Evolutionary conservation across 306 rosid genomes (phyloP).

Genomic region (Senna tora): DNA sequence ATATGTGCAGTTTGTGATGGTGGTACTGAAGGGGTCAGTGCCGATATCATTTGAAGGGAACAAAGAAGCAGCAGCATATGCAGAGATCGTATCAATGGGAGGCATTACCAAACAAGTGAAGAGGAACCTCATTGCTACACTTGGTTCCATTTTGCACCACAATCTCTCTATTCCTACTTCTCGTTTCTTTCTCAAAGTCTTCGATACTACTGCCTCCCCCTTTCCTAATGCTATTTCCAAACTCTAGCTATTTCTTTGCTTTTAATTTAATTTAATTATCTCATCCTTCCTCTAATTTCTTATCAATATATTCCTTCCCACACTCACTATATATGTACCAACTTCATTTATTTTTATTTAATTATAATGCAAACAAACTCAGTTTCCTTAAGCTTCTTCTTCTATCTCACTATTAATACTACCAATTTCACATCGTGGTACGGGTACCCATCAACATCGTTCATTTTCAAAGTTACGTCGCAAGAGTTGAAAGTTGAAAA

Average conservation of each 20-base stretch:
- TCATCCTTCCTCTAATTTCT: too few species aligned
- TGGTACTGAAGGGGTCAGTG: slow-evolving; percentile 78
- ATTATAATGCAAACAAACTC: too few species aligned
- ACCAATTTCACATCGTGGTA: too few species aligned
- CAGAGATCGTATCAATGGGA: slow-evolving; percentile 88
- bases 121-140: slow-evolving; percentile 67
- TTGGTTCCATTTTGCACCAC: slow-evolving; percentile 65
- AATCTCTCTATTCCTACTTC: slow-evolving; percentile 60
- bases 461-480: too few species aligned
- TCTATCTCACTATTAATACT: too few species aligned
- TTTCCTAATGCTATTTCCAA: slow-evolving; percentile 61
- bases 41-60: slow-evolving; percentile 75
- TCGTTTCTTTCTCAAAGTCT: slow-evolving; percentile 81
- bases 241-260: slow-evolving; percentile 38
- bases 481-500: too few species aligned
- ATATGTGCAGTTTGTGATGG: slow-evolving; percentile 91
- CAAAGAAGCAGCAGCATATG: slow-evolving; percentile 80
- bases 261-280: too few species aligned
- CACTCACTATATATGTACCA: too few species aligned
- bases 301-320: too few species aligned
- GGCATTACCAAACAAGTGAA: slow-evolving; percentile 76
- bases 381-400: too few species aligned
- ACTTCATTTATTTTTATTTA: too few species aligned
- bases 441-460: too few species aligned
- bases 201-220: slow-evolving; percentile 66